A percentile compares a stretch with the other conserved stretches of the same genome.
Evolutionary conservation across 1,139 yeast species (phyloP).

Genomic region (Diutina rugosa): DNA sequence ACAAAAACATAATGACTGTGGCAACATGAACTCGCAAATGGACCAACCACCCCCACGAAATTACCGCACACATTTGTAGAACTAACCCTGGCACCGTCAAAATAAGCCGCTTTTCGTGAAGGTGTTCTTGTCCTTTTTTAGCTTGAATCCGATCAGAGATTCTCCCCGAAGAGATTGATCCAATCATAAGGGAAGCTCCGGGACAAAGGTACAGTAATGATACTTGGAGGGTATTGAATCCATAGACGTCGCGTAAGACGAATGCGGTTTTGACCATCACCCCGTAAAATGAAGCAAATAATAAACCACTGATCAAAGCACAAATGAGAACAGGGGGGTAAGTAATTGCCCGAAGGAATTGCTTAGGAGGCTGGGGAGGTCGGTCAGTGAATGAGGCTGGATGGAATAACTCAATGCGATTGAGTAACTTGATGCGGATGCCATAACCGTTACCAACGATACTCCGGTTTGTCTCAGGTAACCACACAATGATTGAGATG

Average conservation of each 20-base stretch:
- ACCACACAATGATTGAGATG: slow-evolving; percentile 22
- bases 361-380: slow-evolving; percentile 23
- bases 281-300: slow-evolving; percentile 45
- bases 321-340: slow-evolving; percentile 35
- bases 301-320: slow-evolving; percentile 35
- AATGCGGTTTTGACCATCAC: slow-evolving; percentile 38
- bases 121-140: not conserved
- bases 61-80: not conserved
- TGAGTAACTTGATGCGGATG: not conserved
- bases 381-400: slow-evolving; percentile 8
- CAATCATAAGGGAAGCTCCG: slow-evolving; percentile 35
- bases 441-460: slow-evolving; percentile 41
- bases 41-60: not conserved
- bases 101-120: not conserved
- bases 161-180: slow-evolving; percentile 40
- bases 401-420: not conserved
- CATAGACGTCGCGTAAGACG: slow-evolving; percentile 23
- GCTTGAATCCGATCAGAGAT: slow-evolving; percentile 22
- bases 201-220: slow-evolving; percentile 41
- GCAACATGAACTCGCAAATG: not conserved
- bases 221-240: slow-evolving; percentile 19
- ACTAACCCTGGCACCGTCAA: not conserved
- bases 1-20: not conserved
- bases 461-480: slow-evolving; percentile 44
- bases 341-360: slow-evolving; percentile 25